phyloP scores from a whole-genome alignment of 495 filamentous ascomycete species.

The Penicillium subrubescens region DNA sequence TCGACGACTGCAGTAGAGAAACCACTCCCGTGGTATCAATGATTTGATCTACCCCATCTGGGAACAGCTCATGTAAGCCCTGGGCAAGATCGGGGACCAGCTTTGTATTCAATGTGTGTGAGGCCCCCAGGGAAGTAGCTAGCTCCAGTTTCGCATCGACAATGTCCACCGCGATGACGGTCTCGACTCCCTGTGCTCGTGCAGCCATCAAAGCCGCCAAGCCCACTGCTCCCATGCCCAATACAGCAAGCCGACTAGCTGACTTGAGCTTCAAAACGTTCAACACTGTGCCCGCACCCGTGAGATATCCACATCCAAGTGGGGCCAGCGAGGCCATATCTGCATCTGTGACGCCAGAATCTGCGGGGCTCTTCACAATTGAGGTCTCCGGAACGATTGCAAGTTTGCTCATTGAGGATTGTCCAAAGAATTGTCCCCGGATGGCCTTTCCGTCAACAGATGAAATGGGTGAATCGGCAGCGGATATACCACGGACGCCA shows the following conservation, averaged over 20 bases:
- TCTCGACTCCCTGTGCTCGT: constrained; percentile 23
- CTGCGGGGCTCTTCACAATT: constrained; percentile 31
- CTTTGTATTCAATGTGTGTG: constrained; percentile 40
- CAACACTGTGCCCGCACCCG: constrained; percentile 47
- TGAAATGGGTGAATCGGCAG: constrained; percentile 22
- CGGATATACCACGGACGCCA: constrained; percentile 25
- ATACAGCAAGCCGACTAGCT: constrained; percentile 30
- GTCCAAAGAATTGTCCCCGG: constrained; percentile 46
- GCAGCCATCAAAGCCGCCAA: constrained; percentile 42
- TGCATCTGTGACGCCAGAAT: constrained; percentile 7
- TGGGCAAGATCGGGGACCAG: constrained; percentile 24
- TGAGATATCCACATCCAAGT: constrained; percentile 52
- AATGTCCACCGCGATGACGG: constrained; percentile 48
- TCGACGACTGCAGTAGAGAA: constrained; percentile 31
- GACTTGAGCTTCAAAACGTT: constrained; percentile 37
- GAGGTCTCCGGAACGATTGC: constrained; percentile 35
- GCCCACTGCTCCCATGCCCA: constrained; percentile 49
- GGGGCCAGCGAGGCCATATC: constrained; percentile 42
- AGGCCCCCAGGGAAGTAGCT: constrained; percentile 46
- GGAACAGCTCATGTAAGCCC: constrained; percentile 28
- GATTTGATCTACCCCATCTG: constrained; percentile 38
- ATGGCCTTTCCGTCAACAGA: constrained; percentile 31
- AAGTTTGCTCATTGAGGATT: constrained; percentile 41
- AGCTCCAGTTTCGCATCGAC: constrained; percentile 41
- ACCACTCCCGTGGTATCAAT: constrained; percentile 46